Conservation (phyloP, 148 eudicot genomes). For the Persicaria tinctoria region DNA sequence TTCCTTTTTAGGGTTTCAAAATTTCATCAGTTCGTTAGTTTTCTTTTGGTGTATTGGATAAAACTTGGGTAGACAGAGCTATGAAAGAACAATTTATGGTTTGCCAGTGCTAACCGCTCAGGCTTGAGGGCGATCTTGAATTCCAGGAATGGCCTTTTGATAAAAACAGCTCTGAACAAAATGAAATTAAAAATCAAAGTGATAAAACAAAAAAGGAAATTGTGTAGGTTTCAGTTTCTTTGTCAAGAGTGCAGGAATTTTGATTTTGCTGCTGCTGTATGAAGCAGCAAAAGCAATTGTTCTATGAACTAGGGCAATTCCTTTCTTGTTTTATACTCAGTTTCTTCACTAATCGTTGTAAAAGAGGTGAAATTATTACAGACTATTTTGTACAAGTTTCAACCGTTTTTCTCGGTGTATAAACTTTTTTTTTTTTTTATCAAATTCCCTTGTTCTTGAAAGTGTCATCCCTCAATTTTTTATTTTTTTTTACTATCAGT, state of each 20-base stretch:
- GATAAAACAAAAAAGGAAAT: neutral
- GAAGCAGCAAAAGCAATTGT: neutral
- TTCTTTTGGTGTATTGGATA: neutral
- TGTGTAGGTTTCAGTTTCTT: neutral
- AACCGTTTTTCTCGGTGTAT: neutral
- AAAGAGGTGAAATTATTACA: neutral
- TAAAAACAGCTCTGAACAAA: neutral
- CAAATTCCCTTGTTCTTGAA: neutral
- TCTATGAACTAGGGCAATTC: neutral
- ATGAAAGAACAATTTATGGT: neutral
- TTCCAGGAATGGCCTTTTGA: neutral
- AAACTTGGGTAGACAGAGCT: neutral
- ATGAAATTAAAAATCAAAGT: neutral
- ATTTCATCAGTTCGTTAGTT: neutral
- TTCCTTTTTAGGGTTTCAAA: neutral
- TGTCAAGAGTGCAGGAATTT: neutral
- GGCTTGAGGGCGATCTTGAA: neutral
- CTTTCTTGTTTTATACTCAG: too few species aligned
- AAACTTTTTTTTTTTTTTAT: neutral
- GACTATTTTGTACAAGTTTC: conserved; percentile 2
- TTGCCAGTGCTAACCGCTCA: neutral
- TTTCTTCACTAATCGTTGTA: too few species aligned
- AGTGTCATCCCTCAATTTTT: neutral
- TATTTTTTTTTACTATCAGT: neutral
- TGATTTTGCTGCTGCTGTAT: neutral